Percentiles rank a stretch among this genome's conserved stretches.
Evolutionary conservation across 176 grass and related monocot genomes (phyloP).

Genomic region (Areca catechu): DNA sequence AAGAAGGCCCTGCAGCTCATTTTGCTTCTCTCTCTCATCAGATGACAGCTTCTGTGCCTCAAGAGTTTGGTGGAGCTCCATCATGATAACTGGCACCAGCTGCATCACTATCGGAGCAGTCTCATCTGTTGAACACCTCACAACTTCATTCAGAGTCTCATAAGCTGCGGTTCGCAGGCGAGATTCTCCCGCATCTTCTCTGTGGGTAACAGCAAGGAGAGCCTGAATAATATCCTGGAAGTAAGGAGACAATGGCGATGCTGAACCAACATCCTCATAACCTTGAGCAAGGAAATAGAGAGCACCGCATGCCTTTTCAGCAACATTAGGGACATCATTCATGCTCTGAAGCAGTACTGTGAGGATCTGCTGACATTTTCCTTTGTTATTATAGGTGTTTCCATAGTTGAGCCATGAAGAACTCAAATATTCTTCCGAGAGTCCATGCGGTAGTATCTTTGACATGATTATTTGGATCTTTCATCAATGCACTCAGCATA

Average conservation of each 20-base stretch:
- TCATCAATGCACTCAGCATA: slow-evolving; percentile 11
- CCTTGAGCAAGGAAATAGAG: slow-evolving; percentile 13
- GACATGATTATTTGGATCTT: slow-evolving; percentile 19
- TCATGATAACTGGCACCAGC: slow-evolving; percentile 10
- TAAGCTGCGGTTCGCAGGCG: slow-evolving; percentile 7
- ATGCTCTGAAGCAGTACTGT: slow-evolving; percentile 10
- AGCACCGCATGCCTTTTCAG: slow-evolving; percentile 10
- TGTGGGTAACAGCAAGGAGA: slow-evolving; percentile 9
- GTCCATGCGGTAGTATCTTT: slow-evolving; percentile 16
- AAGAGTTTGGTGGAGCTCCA: slow-evolving; percentile 8
- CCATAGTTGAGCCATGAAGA: slow-evolving; percentile 3
- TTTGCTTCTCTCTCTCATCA: slow-evolving; percentile 16
- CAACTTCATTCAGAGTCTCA: slow-evolving; percentile 13
- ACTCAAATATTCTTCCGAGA: slow-evolving; percentile 11
- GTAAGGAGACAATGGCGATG: slow-evolving; percentile 4
- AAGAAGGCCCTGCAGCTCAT: slow-evolving; percentile 11
- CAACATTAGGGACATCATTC: slow-evolving; percentile 16
- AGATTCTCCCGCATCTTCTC: slow-evolving; percentile 10
- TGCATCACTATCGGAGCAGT: slow-evolving; percentile 1
- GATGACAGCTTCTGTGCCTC: slow-evolving; percentile 16
- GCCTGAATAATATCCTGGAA: slow-evolving; percentile 8
- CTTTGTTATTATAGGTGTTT: background rate
- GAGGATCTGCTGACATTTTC: slow-evolving; percentile 10
- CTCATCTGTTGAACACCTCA: slow-evolving; percentile 14
- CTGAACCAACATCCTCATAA: slow-evolving; percentile 4